Evolutionary conservation across 805 yeast genomes (phyloP).

Genomic region (Pichia thaimueangensis): DNA sequence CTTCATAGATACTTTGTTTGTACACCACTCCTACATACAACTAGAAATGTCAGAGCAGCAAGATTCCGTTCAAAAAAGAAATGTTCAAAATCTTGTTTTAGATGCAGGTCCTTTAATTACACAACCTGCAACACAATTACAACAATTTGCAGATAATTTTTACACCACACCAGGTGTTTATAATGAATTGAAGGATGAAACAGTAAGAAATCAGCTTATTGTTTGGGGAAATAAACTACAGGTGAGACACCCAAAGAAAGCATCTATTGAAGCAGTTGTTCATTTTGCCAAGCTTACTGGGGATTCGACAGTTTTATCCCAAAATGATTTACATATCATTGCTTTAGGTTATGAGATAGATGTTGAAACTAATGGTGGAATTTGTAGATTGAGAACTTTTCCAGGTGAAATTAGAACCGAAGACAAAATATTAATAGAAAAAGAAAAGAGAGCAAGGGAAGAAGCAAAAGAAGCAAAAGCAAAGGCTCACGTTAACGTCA

Average conservation of each 20-base stretch:
- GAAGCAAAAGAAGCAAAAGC: conserved; percentile 7
- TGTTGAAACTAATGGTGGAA: conserved; percentile 60
- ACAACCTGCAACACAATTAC: conserved; percentile 68
- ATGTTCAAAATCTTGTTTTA: conserved; percentile 58
- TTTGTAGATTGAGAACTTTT: conserved; percentile 58
- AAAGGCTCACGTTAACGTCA: not conserved
- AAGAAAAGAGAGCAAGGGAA: conserved; percentile 17
- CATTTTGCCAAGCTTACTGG: conserved; percentile 85
- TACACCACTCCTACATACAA: not conserved
- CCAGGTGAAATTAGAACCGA: conserved; percentile 47
- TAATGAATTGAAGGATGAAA: conserved; percentile 80
- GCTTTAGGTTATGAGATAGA: conserved; percentile 90
- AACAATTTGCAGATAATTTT: conserved; percentile 62
- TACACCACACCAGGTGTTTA: conserved; percentile 90
- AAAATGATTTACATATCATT: conserved; percentile 86
- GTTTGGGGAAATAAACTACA: conserved; percentile 72
- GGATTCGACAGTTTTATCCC: conserved; percentile 80
- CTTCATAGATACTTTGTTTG: too few relatives aligned
- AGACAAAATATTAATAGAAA: conserved; percentile 34
- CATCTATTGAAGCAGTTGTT: conserved; percentile 55
- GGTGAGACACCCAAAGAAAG: conserved; percentile 71
- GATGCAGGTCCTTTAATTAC: conserved; percentile 96
- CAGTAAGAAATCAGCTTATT: conserved; percentile 68
- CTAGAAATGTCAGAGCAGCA: not conserved
- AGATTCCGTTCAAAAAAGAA: not conserved